phyloP scores from a whole-genome alignment of 768 basidiomycete species.

The Agaricus blazei region DNA sequence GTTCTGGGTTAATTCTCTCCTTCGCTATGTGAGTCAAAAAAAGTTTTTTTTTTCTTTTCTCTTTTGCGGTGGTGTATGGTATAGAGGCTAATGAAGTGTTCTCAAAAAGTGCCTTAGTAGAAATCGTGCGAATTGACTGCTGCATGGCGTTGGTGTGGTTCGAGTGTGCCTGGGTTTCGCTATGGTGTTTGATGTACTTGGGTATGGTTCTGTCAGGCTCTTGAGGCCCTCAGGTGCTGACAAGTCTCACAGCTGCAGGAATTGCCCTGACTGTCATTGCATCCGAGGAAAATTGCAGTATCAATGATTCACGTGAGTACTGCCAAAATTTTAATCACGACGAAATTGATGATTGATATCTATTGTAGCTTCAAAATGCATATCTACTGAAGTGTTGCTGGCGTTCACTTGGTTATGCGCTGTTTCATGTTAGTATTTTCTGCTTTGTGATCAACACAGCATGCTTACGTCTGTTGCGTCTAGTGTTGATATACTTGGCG shows the following conservation, averaged over 20 bases:
- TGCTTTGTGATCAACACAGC: not conserved
- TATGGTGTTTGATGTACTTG: slow-evolving; percentile 56
- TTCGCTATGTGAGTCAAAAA: slow-evolving; percentile 49
- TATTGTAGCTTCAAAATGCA: slow-evolving; percentile 29
- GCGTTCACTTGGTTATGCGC: slow-evolving; percentile 55
- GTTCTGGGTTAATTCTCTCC: slow-evolving; percentile 49
- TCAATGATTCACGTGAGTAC: slow-evolving; percentile 1
- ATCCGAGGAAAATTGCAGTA: slow-evolving; percentile 3
- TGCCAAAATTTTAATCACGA: not conserved
- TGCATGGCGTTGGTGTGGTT: slow-evolving; percentile 66
- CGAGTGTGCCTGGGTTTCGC: slow-evolving; percentile 55
- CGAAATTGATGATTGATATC: not conserved
- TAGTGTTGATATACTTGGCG: slow-evolving; percentile 59
- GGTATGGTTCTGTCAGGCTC: slow-evolving; percentile 32
- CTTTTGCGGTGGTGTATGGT: not conserved
- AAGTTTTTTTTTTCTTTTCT: not conserved
- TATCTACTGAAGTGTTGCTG: slow-evolving; percentile 49
- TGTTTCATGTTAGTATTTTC: slow-evolving; percentile 21
- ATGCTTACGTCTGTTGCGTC: not conserved
- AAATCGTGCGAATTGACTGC: slow-evolving; percentile 46
- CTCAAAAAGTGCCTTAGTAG: slow-evolving; percentile 51
- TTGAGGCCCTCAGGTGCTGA: not conserved
- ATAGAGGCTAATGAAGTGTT: slow-evolving; percentile 4
- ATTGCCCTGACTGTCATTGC: slow-evolving; percentile 19
- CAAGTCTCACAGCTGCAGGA: not conserved